phyloP scores from a whole-genome alignment of 192 early-diverging fungal species.

The Obelidium mucronatum region DNA sequence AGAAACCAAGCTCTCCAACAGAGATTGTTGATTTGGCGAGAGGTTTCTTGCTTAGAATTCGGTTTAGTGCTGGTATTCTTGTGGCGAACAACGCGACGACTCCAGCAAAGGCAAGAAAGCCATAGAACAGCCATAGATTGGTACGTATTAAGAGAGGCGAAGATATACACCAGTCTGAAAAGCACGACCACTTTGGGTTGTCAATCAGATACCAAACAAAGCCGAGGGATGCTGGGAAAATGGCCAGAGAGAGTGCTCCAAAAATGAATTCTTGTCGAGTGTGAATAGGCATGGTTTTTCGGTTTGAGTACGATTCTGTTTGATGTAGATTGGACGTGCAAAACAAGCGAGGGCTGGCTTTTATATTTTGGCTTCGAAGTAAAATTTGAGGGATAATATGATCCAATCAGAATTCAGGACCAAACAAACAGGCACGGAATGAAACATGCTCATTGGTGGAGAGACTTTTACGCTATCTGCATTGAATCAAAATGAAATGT shows the following conservation, averaged over 20 bases:
- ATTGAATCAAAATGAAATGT: no score
- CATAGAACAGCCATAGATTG: no score
- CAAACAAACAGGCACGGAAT: no score
- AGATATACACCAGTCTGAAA: slow-evolving; percentile 5
- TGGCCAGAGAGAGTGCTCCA: neutral
- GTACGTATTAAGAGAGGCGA: no score
- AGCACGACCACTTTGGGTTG: neutral
- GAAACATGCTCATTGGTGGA: no score
- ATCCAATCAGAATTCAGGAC: no score
- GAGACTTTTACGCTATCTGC: no score
- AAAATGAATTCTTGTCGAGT: neutral
- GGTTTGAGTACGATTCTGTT: neutral
- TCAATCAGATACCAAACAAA: slow-evolving; percentile 3
- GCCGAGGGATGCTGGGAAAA: slow-evolving; percentile 6
- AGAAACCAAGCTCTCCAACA: slow-evolving; percentile 9
- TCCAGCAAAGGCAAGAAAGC: no score
- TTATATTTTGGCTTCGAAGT: no score
- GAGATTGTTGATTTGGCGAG: neutral
- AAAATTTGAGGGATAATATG: no score
- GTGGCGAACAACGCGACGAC: neutral
- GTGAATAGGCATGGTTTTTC: neutral
- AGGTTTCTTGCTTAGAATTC: neutral
- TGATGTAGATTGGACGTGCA: no score
- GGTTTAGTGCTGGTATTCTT: neutral
- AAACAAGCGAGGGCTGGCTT: no score